Evolutionary conservation across 108 stramenopile genomes (phyloP).

Genomic region (Poteriospumella lacustris): DNA sequence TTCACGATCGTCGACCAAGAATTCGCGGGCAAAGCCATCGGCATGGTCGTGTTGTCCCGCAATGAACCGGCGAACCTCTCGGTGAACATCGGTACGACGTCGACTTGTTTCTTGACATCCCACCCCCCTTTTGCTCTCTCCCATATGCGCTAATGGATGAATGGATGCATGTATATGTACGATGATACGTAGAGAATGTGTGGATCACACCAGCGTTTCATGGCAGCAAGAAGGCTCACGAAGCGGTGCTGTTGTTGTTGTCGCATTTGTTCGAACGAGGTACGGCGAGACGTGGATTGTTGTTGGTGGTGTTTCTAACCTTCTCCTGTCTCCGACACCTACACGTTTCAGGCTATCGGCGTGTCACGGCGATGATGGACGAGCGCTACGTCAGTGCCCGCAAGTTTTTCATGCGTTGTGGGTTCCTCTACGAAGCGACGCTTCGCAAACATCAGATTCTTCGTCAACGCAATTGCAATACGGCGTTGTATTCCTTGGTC

Average conservation of each 20-base stretch:
- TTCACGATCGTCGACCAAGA: neutral
- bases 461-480: constrained; percentile 2
- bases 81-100: neutral
- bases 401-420: neutral
- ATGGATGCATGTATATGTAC: no score
- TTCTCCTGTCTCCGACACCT: no score
- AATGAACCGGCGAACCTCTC: neutral
- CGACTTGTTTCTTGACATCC: no score
- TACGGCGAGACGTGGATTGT: no score
- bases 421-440: constrained; percentile 13
- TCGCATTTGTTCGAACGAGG: neutral
- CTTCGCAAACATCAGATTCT: constrained; percentile 14
- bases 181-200: constrained; percentile 14
- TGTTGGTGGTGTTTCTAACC: no score
- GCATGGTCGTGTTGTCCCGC: neutral
- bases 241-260: constrained; percentile 4
- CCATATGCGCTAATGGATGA: no score
- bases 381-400: neutral
- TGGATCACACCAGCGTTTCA: constrained; percentile 29
- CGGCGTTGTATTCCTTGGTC: constrained; percentile 1
- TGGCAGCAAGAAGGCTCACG: constrained; percentile 16
- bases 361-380: neutral
- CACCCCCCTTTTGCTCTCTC: no score
- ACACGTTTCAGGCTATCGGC: constrained; percentile 3
- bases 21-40: neutral